Evolutionary conservation across 2,329 filamentous ascomycete genomes (phyloP), one percentile per base, ranked within the genome.

Genomic region (Colletotrichum nymphaeae): DNA sequence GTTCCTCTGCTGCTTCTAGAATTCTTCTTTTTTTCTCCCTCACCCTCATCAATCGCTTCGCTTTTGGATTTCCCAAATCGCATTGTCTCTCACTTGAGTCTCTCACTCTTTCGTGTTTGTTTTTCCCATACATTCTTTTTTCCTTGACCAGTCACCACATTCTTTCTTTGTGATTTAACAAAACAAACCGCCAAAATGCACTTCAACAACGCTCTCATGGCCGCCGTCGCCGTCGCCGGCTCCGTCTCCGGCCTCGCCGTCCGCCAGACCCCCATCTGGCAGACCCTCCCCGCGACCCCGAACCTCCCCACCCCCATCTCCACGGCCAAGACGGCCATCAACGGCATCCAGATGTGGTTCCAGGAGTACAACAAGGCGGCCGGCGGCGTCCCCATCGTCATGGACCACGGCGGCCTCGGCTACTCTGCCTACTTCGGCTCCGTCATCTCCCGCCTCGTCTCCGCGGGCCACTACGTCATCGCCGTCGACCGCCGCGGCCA

Each of bases 401-500:
- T 86, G 69, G 77, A 83, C 56, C 81, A 84, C 74, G 83, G 83
- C 37, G 84, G 84, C 28, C 80, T 85, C 32, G 83, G 83, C 28
- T 84, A 84, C 77, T 84, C 82, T 12, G 82, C 82, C 12, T 85
- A 85, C 72, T 84, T 83, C 58, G 83, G 79, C 65, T 74, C 79
- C 59, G 83, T 85, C 58, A 83, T 85, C 74, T 75, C 76, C 16
- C 76, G 77, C 11, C 78, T 83, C 6, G 71, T 84, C 32, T 72
- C 75, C 26, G 77, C 80, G 6, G 80, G 78, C 5, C 77, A 82
- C 77, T 81, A 83, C 58, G 80, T 85, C 16, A 83, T 85, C 49
- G 83, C 83, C 11, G 75, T 85, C 32, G 83, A 85, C 72, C 81
- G 82, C 49, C 82, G 84, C 55, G 83, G 83, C 30, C 84, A 86